Conservation (phyloP, 2,329 filamentous ascomycete genomes). For the Graphium sp. region DNA sequence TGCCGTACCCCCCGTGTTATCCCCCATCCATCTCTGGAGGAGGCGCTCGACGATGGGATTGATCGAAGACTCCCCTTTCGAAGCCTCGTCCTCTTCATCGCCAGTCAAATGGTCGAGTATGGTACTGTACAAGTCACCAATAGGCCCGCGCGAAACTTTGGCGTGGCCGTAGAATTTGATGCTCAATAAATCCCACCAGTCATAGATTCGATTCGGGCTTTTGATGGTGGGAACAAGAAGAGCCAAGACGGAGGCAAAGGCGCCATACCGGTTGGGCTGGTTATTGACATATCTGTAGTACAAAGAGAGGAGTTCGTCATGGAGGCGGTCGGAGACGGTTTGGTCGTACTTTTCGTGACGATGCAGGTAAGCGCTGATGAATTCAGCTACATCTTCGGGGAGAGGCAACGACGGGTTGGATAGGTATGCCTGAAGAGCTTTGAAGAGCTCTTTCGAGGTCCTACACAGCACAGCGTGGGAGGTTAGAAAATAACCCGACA, state of each 20-base stretch:
- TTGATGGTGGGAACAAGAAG: conserved; percentile 47
- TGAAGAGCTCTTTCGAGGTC: conserved; percentile 43
- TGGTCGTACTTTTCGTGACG: conserved; percentile 54
- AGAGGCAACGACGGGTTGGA: conserved; percentile 39
- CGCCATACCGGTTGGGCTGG: conserved; percentile 35
- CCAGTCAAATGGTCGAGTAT: conserved; percentile 47
- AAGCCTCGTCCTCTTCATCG: conserved; percentile 38
- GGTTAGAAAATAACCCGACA: too few relatives aligned
- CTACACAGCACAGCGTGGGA: conserved; percentile 19
- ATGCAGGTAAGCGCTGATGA: conserved; percentile 51
- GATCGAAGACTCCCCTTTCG: conserved; percentile 20
- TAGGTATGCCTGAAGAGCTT: conserved; percentile 34
- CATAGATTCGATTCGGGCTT: conserved; percentile 42
- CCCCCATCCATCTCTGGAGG: conserved; percentile 40
- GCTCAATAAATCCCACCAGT: conserved; percentile 59
- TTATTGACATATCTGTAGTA: conserved; percentile 48
- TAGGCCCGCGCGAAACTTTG: too few relatives aligned
- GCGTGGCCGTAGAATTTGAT: too few relatives aligned
- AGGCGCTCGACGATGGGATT: conserved; percentile 38
- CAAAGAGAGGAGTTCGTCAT: conserved; percentile 53
- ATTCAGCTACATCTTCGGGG: conserved; percentile 43
- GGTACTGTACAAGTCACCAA: too few relatives aligned
- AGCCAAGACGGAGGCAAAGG: conserved; percentile 54
- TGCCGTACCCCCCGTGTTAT: conserved; percentile 9
- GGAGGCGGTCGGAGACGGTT: conserved; percentile 48